Percentiles rank a stretch among this genome's conserved stretches.
These are phyloP conservation scores for Nakazawaea ambrosiae DNA, from an alignment of 805 yeast genomes.

Conservation along the genomic window DNA sequence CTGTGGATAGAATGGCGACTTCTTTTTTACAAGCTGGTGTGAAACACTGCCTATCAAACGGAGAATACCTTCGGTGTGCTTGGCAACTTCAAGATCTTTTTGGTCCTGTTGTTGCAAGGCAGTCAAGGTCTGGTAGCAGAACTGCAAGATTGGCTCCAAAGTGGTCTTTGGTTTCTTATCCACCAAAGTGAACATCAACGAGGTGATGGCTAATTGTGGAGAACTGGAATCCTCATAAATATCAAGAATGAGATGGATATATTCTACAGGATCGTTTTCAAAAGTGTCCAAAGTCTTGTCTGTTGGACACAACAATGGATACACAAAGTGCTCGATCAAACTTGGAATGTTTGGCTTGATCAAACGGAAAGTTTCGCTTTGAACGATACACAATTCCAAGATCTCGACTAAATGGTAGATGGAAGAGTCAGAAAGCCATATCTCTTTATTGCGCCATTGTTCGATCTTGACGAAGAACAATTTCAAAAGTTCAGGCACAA, in stretches of 20 bases:
- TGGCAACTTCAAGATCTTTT: constrained; percentile 40
- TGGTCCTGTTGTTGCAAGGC: constrained; percentile 29
- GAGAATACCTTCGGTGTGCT: constrained; percentile 71
- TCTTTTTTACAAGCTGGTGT: constrained; percentile 44
- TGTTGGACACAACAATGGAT: constrained; percentile 70
- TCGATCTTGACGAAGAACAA: constrained; percentile 62
- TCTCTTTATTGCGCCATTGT: constrained; percentile 56
- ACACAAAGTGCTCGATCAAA: constrained; percentile 66
- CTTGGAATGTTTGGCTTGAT: constrained; percentile 64
- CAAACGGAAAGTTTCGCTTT: constrained; percentile 58
- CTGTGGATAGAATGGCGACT: constrained; percentile 52
- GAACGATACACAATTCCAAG: constrained; percentile 51
- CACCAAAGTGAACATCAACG: constrained; percentile 65
- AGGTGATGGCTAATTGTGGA: constrained; percentile 76
- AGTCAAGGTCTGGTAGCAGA: constrained; percentile 46
- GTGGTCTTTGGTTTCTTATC: constrained; percentile 57
- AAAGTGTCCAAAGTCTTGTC: constrained; percentile 68
- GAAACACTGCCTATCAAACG: constrained; percentile 73
- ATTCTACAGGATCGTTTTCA: constrained; percentile 88
- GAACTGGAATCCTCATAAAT: constrained; percentile 52
- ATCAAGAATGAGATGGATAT: constrained; percentile 72
- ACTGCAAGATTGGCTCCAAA: constrained; percentile 52
- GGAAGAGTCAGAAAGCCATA: constrained; percentile 67
- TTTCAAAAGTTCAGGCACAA: constrained; percentile 67
- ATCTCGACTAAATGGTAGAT: constrained; percentile 61